phyloP scores from a whole-genome alignment of 1,284 basidiomycete species.

The Fomitopsis betulina region DNA sequence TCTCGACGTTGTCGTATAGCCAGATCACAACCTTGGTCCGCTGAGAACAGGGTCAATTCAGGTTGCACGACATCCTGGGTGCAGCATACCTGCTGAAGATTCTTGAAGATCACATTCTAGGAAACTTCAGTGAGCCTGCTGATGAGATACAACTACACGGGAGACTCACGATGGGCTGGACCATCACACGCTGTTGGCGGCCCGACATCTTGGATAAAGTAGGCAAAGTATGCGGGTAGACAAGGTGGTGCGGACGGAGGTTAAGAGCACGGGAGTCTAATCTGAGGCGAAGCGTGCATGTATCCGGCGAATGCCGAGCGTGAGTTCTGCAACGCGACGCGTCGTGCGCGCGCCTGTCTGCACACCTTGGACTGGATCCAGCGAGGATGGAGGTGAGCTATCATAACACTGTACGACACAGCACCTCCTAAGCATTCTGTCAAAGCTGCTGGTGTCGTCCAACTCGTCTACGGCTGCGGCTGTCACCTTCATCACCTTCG shows the following conservation, averaged over 20 bases:
- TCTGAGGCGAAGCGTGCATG: background rate
- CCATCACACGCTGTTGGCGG: slow-evolving; percentile 94
- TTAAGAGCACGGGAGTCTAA: slow-evolving; percentile 9
- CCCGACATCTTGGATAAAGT: slow-evolving; percentile 67
- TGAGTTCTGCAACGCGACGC: slow-evolving; percentile 23
- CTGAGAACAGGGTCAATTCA: slow-evolving; percentile 34
- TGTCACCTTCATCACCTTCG: slow-evolving; percentile 98
- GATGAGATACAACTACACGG: background rate
- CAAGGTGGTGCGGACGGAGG: background rate
- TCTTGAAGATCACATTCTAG: slow-evolving; percentile 99
- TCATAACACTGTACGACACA: background rate
- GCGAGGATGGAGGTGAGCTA: slow-evolving; percentile 31
- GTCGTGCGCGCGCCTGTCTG: slow-evolving; percentile 15
- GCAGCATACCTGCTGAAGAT: slow-evolving; percentile 75
- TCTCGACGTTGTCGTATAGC: slow-evolving; percentile 97
- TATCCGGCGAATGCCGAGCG: slow-evolving; percentile 17
- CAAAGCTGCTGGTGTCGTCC: slow-evolving; percentile 42
- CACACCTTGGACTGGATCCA: slow-evolving; percentile 16
- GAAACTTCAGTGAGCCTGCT: slow-evolving; percentile 6
- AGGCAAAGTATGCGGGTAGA: background rate
- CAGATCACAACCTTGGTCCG: slow-evolving; percentile 88
- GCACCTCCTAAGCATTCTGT: background rate
- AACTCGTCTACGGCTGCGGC: slow-evolving; percentile 93
- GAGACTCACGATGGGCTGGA: slow-evolving; percentile 88
- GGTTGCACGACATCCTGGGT: background rate